Conservation (phyloP, 169 alveolate genomes). For the Babesia sp. region DNA sequence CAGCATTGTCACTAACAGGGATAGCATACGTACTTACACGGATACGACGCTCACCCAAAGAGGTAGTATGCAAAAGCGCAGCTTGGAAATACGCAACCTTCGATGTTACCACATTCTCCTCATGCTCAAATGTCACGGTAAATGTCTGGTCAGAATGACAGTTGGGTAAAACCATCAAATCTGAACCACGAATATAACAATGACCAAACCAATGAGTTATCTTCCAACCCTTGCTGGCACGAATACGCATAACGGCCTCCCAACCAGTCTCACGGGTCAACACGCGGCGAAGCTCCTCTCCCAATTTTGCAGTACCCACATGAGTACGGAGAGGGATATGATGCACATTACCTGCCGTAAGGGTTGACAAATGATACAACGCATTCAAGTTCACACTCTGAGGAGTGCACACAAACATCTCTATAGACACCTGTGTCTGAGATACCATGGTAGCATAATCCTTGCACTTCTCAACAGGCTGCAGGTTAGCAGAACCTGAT, state of each 20-base stretch:
- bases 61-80: constrained; percentile 94
- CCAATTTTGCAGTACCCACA: constrained; percentile 71
- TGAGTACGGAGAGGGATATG: constrained; percentile 74
- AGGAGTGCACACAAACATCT: constrained; percentile 83
- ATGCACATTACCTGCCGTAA: constrained; percentile 61
- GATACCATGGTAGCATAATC: constrained; percentile 39
- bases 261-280: constrained; percentile 88
- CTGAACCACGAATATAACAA: constrained; percentile 87
- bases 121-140: constrained; percentile 85
- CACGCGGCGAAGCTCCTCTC: constrained; percentile 84
- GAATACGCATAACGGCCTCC: constrained; percentile 96
- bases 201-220: constrained; percentile 91
- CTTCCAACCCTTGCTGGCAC: constrained; percentile 94
- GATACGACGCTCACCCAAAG: constrained; percentile 97
- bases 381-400: constrained; percentile 62
- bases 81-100: constrained; percentile 91
- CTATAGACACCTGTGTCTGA: constrained; percentile 74
- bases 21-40: constrained; percentile 93
- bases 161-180: constrained; percentile 89
- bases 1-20: constrained; percentile 88
- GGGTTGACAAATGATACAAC: constrained; percentile 29
- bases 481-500: constrained; percentile 19
- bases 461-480: constrained; percentile 54
- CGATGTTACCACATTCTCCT: constrained; percentile 72
- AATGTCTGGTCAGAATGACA: constrained; percentile 88